Base-by-base conservation (phyloP, 306 rosid species). In the Myrica gale region DNA sequence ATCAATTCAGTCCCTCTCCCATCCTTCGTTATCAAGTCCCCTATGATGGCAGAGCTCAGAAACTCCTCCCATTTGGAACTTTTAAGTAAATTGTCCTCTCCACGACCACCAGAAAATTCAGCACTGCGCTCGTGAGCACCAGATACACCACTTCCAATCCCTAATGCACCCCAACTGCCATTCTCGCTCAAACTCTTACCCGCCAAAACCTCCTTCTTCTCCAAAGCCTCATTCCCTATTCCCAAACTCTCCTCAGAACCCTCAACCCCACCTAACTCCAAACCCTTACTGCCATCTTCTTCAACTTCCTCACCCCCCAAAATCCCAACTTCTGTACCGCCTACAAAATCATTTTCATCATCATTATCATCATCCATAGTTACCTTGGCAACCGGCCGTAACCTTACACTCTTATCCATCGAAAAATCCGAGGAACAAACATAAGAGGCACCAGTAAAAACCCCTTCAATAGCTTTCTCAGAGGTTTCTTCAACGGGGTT, bases 311-410 rank as follows among this genome's bases (percentile, higher is more conserved):
- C 72, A 0, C 7, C 80, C 5, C 42, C 63, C 58, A 51, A 65
- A 72, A 1, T 57, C 67, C 73, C 81, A 62, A 5, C 78, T 11
- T 39, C 51, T 32, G 71, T 68, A 77, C 68, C 78, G 23, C n/a
- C 81, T 6, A 37, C 75, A 37, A 5, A 63, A 50, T 44, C 4
- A 26, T 37, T 71, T 12, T 79, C 85, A 17, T 74, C 90, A 0
- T 82, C 88, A 2, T 72, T 91, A 0, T 72, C 76, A 3, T 71
- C 81, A 5, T 12, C 74, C 89, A 0, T 84, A 86, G 2, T 85
- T 15, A 86, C 84, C 81, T 84, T 82, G 39, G 91, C 89, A 80
- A 82, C 69, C 19, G 95, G 90, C 81, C 21, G 2, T 41, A 66
- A 48, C 11, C 89, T 78, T 70, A 57, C 80, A 7, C 86, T 79